A percentile compares a stretch with the other conserved stretches of the same genome.
phyloP scores from a whole-genome alignment of 345 rosid genomes.

The Jatropha curcas region DNA sequence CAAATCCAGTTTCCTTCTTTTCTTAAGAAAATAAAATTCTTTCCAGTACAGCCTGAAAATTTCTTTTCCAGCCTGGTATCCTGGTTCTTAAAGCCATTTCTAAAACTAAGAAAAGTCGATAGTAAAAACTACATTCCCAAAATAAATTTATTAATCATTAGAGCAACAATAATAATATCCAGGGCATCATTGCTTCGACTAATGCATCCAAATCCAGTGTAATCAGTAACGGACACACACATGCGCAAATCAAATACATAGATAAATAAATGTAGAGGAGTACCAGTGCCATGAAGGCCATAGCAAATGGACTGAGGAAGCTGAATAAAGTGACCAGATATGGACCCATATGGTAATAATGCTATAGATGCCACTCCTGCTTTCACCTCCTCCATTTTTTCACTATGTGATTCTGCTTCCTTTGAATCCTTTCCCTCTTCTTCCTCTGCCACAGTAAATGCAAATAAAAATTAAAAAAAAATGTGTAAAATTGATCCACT shows the following conservation, averaged over 20 bases:
- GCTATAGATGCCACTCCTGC: conserved; percentile 93
- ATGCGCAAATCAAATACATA: no score
- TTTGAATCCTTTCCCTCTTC: conserved; percentile 23
- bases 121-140: neutral
- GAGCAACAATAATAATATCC: no score
- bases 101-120: neutral
- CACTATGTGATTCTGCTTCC: conserved; percentile 12
- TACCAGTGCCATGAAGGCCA: conserved; percentile 91
- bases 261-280: no score
- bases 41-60: no score
- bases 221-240: no score
- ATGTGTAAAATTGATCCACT: no score
- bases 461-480: no score
- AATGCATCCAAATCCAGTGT: neutral
- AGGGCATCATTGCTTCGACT: neutral
- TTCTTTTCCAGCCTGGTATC: neutral
- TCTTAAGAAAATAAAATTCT: no score
- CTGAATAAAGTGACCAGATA: conserved; percentile 88
- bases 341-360: conserved; percentile 72
- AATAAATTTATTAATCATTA: neutral
- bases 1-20: no score
- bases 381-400: conserved; percentile 45
- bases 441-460: conserved; percentile 29
- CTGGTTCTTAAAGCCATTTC: neutral
- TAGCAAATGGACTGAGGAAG: conserved; percentile 83